These are phyloP conservation scores for Kentomonas sorsogonicus DNA, from an alignment of 208 protist species.

Conservation along the genomic window DNA sequence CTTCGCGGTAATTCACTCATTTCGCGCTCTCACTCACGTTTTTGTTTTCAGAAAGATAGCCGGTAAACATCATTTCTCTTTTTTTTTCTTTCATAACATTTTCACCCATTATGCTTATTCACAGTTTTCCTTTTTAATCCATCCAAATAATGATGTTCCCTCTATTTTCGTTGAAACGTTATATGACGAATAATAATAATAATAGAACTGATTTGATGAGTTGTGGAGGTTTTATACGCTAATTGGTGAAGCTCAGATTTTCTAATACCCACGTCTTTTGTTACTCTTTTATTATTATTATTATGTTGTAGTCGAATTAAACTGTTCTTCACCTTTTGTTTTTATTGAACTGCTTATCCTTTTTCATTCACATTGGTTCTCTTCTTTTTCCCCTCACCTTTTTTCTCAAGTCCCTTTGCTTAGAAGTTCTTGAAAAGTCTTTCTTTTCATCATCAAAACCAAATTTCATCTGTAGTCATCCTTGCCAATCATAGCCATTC, in stretches of 20 bases:
- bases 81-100: conserved; percentile 6
- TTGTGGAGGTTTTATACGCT: too few species aligned
- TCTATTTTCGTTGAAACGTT: too few species aligned
- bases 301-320: too few species aligned
- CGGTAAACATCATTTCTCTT: conserved; percentile 7
- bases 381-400: conserved; percentile 4
- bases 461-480: too few species aligned
- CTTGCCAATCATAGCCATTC: too few species aligned
- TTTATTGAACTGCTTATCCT: conserved; percentile 6
- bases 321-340: conserved; percentile 4
- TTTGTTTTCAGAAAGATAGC: neutral
- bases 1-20: neutral
- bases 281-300: too few species aligned
- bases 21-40: conserved; percentile 8
- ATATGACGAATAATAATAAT: too few species aligned
- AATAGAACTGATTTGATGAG: too few species aligned
- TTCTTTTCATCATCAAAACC: conserved; percentile 3
- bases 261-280: too few species aligned
- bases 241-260: too few species aligned
- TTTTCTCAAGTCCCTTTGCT: conserved; percentile 2
- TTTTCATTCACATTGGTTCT: conserved; percentile 16
- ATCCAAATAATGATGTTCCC: too few species aligned
- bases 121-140: too few species aligned
- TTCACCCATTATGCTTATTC: neutral
- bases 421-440: neutral